These are phyloP conservation scores for Cercospora sp. DNA, from an alignment of 2,329 filamentous ascomycete genomes.

Conservation along the genomic window DNA sequence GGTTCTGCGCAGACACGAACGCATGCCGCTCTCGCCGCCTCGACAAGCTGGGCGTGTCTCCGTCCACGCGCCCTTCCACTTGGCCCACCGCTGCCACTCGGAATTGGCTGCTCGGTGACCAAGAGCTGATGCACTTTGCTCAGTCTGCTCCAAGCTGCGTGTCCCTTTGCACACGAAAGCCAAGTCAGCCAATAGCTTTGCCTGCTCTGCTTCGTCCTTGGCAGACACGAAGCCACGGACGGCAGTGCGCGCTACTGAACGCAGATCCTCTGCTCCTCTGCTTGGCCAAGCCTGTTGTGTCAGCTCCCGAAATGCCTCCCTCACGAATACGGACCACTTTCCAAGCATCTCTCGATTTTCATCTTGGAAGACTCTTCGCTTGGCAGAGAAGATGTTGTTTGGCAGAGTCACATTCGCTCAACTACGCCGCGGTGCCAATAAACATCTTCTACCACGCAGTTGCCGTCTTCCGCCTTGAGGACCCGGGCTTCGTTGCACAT, in stretches of 20 bases:
- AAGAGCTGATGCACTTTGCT: neutral
- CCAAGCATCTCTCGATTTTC: neutral
- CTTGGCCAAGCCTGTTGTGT: neutral
- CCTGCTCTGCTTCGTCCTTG: neutral
- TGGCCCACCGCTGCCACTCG: neutral
- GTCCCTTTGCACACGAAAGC: neutral
- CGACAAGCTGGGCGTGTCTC: conserved; percentile 1
- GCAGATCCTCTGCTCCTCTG: neutral
- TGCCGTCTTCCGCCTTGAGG: neutral
- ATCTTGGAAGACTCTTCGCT: neutral
- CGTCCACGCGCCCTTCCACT: neutral
- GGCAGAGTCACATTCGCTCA: neutral
- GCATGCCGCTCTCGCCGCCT: neutral
- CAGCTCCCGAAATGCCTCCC: neutral
- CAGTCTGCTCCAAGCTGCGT: neutral
- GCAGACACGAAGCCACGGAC: neutral
- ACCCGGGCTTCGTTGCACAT: neutral
- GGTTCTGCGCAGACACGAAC: neutral
- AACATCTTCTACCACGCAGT: neutral
- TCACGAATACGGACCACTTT: neutral
- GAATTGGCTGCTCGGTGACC: neutral
- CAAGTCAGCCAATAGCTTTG: conserved; percentile 6
- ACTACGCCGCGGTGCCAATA: neutral
- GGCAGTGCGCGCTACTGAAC: neutral
- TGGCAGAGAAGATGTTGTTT: neutral